Evolutionary conservation across 2,329 filamentous ascomycete genomes (phyloP), one percentile per base, ranked within the genome.

Genomic region (Fusarium anguioides): DNA sequence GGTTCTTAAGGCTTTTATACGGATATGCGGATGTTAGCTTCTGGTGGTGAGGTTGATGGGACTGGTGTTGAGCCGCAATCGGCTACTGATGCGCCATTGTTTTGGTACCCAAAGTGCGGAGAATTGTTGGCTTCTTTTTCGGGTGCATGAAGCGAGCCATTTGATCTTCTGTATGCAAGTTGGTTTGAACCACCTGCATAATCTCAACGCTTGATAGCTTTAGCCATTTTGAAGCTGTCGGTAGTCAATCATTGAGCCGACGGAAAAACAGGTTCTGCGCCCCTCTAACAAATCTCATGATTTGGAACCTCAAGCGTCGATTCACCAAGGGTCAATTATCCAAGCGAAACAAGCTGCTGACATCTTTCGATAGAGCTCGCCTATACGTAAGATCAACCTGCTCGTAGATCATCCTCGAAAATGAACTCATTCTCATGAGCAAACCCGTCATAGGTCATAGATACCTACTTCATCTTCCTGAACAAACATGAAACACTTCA

Each of bases 51-150:
- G 35, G 31, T 42, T 15, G 17, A 21, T 18, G 27, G 26, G 9
- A n/a, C 24, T 35, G 27, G 45, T 39, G 27, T 45, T 52, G 42
- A 53, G 46, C 63, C 40, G 47, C 62, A 65, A 44, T 37, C 27
- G 27, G 49, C 31, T 29, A 20, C 20, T 12, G 27, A 45, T 49
- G 23, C 24, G 26, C 42, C 20, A 26, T 53, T 8, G 21, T 17
- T 24, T 26, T 10, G 26, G 26, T 31, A 4, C n/a, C 12, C 21
- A 40, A 44, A 44, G n/a, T 63, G 27, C 42, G 48, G 62, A 66
- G 39, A 33, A 10, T 15, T 2, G 14, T 31, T 39, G 39, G 21
- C 6, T 5, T 14, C 12, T 41, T 10, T 9, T 18, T 37, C 35
- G 14, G 23, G 20, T 6, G 36, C 18, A 6, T 33, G 18, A 10